A percentile compares a stretch with the other conserved stretches of the same genome.
phyloP scores from a whole-genome alignment of 106 monocot species.

The Apostasia shenzhenica region DNA sequence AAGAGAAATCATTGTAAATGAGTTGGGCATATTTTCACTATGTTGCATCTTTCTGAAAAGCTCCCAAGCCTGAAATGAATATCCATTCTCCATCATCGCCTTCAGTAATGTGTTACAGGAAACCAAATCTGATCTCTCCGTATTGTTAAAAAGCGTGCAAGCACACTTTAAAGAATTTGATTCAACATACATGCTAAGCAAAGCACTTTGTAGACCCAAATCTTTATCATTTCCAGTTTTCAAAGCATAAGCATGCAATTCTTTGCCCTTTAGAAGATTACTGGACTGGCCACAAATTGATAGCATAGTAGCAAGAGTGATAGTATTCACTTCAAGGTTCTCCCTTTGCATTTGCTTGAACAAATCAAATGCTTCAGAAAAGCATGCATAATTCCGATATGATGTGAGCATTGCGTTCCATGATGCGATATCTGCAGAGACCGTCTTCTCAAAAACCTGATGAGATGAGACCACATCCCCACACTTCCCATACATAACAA shows the following conservation, averaged over 20 bases:
- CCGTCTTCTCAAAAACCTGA: slow-evolving; percentile 43
- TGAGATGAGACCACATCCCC: slow-evolving; percentile 36
- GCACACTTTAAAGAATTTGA: slow-evolving; percentile 6
- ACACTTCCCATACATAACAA: slow-evolving; percentile 72
- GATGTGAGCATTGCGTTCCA: slow-evolving; percentile 30
- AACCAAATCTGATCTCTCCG: slow-evolving; percentile 6
- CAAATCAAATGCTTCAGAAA: slow-evolving; percentile 12
- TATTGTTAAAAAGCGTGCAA: slow-evolving; percentile 12
- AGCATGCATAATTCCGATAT: slow-evolving; percentile 12
- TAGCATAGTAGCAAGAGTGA: slow-evolving; percentile 16
- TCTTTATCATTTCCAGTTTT: slow-evolving; percentile 13
- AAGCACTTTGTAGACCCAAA: slow-evolving; percentile 1
- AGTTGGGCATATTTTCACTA: slow-evolving; percentile 14
- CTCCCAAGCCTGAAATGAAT: slow-evolving; percentile 8
- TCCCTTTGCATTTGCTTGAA: slow-evolving; percentile 11
- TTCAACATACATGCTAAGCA: slow-evolving; percentile 21
- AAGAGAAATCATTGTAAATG: slow-evolving; percentile 27
- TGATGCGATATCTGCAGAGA: slow-evolving; percentile 8
- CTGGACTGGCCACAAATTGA: slow-evolving; percentile 12
- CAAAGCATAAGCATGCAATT: slow-evolving; percentile 25
- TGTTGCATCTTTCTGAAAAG: slow-evolving; percentile 15
- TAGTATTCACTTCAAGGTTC: not conserved
- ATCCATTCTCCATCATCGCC: slow-evolving; percentile 3
- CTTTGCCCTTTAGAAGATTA: slow-evolving; percentile 11
- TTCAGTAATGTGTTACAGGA: slow-evolving; percentile 17